These are phyloP conservation scores for Yamadazyma atmosphaerica DNA, from an alignment of 1,139 yeast genomes.

Conservation along the genomic window DNA sequence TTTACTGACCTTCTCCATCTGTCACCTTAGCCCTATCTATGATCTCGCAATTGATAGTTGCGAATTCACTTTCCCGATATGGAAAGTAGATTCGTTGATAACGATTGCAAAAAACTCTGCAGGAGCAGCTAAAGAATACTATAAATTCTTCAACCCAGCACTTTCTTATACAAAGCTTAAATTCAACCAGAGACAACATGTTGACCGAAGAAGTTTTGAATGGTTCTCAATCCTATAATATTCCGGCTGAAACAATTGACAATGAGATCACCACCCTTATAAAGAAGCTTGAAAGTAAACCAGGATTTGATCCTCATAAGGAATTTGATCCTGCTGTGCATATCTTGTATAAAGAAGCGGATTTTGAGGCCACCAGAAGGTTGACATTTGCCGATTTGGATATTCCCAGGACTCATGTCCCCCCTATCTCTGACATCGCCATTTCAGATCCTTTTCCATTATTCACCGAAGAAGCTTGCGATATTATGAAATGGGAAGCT, in stretches of 20 bases:
- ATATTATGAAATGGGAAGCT: slow-evolving; percentile 34
- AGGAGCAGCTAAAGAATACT: not conserved
- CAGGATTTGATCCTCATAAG: slow-evolving; percentile 26
- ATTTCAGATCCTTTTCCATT: slow-evolving; percentile 33
- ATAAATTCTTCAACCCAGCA: not conserved
- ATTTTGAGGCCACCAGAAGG: slow-evolving; percentile 19
- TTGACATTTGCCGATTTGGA: slow-evolving; percentile 25
- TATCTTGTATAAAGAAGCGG: slow-evolving; percentile 23
- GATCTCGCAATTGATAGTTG: too few relatives aligned
- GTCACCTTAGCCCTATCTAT: too few relatives aligned
- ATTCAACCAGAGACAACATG: not conserved
- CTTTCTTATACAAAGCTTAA: not conserved
- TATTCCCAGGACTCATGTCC: slow-evolving; percentile 27
- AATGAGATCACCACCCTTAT: slow-evolving; percentile 22
- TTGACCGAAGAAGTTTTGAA: slow-evolving; percentile 16
- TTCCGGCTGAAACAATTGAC: slow-evolving; percentile 24
- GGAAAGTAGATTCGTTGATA: slow-evolving; percentile 2
- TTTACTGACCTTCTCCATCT: too few relatives aligned
- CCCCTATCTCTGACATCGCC: slow-evolving; percentile 25
- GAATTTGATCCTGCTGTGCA: slow-evolving; percentile 29
- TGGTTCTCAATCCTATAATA: slow-evolving; percentile 11
- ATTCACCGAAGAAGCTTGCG: slow-evolving; percentile 31
- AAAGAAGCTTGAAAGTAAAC: slow-evolving; percentile 19
- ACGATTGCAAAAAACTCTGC: slow-evolving; percentile 1
- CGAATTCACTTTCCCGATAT: not conserved